These are phyloP conservation scores for Athelia psychrophila DNA, from an alignment of 1,284 basidiomycete species.

Conservation along the genomic window DNA sequence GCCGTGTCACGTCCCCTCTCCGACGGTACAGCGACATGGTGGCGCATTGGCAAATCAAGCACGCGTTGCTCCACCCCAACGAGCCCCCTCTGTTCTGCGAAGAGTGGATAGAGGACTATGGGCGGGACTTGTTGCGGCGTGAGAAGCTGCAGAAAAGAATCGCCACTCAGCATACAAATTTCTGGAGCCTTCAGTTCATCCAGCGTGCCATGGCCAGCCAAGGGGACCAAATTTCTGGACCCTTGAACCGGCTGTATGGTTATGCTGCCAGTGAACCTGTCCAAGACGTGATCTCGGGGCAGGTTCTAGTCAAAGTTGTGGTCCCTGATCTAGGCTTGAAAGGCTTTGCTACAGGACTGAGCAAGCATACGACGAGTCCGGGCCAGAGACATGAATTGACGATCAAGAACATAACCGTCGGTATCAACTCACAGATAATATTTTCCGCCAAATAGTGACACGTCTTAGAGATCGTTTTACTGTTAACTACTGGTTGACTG, in stretches of 20 bases:
- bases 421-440: too few species aligned
- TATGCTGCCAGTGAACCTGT: not conserved
- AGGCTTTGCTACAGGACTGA: not conserved
- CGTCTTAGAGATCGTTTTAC: too few species aligned
- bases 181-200: conserved; percentile 32
- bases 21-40: conserved; percentile 85
- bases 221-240: conserved; percentile 23
- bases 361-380: not conserved
- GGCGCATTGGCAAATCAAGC: conserved; percentile 94
- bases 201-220: conserved; percentile 22
- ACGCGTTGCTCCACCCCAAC: conserved; percentile 52
- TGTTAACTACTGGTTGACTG: too few species aligned
- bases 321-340: conserved; percentile 15
- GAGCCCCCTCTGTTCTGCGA: conserved; percentile 37
- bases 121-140: conserved; percentile 24
- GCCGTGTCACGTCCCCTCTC: conserved; percentile 85
- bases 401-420: too few species aligned
- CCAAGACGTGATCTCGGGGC: not conserved
- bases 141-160: conserved; percentile 24
- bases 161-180: conserved; percentile 19
- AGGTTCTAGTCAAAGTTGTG: conserved; percentile 6
- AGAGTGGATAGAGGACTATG: conserved; percentile 39
- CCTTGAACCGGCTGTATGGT: conserved; percentile 25
- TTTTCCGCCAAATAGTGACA: too few species aligned
- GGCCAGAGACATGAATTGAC: too few species aligned